Base-by-base conservation (phyloP, 2,329 filamentous ascomycete genomes). In the Talaromyces sp. region DNA sequence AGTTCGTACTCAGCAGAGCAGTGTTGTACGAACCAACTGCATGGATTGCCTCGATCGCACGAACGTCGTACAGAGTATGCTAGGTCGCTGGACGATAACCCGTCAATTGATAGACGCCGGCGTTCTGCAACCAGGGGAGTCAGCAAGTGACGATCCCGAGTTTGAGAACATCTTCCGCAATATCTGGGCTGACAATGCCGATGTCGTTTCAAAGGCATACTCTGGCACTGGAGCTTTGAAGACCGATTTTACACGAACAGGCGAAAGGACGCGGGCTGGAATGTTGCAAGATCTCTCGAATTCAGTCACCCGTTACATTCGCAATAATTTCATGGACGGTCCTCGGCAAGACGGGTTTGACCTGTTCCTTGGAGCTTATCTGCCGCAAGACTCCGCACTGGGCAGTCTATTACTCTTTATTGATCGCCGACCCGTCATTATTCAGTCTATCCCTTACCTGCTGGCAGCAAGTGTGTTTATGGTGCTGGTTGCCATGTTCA, bases 31-130 rank as follows among this genome's bases (percentile, higher is more conserved):
- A 56, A 97, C 94, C 39, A 99, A 99, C 73, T 99, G 94, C 77
- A 99, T 99, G 94, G 94, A 99, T 75, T 99, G 95, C 65, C 83
- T 99, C 13, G 94, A 99, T 74, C 89, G 94, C 55, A 99, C 94
- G 55, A 99, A 99, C 67, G 92, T 99, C 6, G 91, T 99, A 3
- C 94, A 99, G 76, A 96, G 91, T 73, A 96, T 97, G 89, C 84
- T 99, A 59, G 94, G 89, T 9, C 88, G 93, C 53, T 92, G 87
- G 83, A 89, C 90, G 13, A 79, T 99, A 40, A 92, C 92, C 61
- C 87, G 91, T 63, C 94, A 96, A 79, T 85, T 99, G 58, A 83
- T 87, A 62, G 93, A 97, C 66, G 78, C 91, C 3, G 92, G 92
- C 36, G 78, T 97, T 53, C 83, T 97, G 66, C 75, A 83, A 54